A percentile compares a stretch with the other conserved stretches of the same genome.
phyloP scores from a whole-genome alignment of 2,329 filamentous ascomycete species.

The Cercospora nicotianae region DNA sequence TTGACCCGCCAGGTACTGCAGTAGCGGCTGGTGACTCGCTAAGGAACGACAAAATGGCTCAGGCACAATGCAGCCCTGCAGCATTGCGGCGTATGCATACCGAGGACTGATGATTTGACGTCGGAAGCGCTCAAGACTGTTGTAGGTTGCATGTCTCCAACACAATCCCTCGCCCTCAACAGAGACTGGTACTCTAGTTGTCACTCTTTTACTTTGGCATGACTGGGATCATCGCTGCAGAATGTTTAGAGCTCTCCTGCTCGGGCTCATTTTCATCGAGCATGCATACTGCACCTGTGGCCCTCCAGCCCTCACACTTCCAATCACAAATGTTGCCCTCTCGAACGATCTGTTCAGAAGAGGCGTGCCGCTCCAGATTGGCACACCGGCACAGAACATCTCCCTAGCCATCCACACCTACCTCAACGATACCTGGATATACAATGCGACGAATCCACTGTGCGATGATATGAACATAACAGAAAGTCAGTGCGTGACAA shows the following conservation, averaged over 20 bases:
- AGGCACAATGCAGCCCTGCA: not conserved
- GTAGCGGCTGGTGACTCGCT: not conserved
- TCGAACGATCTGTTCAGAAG: slow-evolving; percentile 18
- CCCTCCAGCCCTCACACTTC: slow-evolving; percentile 14
- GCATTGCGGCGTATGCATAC: not conserved
- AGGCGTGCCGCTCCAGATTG: slow-evolving; percentile 14
- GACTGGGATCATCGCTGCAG: slow-evolving; percentile 12
- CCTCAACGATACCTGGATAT: slow-evolving; percentile 27
- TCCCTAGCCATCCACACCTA: slow-evolving; percentile 16
- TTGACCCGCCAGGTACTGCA: not conserved
- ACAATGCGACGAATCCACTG: slow-evolving; percentile 20
- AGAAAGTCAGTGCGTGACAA: slow-evolving; percentile 15
- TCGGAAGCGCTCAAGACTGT: not conserved
- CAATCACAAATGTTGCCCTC: slow-evolving; percentile 18
- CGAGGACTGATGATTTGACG: not conserved
- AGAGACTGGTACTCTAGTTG: slow-evolving; percentile 1
- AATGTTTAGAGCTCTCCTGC: slow-evolving; percentile 5
- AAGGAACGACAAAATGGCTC: not conserved
- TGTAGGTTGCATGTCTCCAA: not conserved
- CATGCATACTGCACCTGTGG: slow-evolving; percentile 4
- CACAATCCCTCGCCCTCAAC: not conserved
- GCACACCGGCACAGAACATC: slow-evolving; percentile 21
- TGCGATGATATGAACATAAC: slow-evolving; percentile 16
- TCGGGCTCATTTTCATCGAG: slow-evolving; percentile 1
- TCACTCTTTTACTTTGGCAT: not conserved